Percentiles rank a stretch among this genome's conserved stretches.
phyloP scores from a whole-genome alignment of 257 asterid species.

The Thymus quinquecostatus region DNA sequence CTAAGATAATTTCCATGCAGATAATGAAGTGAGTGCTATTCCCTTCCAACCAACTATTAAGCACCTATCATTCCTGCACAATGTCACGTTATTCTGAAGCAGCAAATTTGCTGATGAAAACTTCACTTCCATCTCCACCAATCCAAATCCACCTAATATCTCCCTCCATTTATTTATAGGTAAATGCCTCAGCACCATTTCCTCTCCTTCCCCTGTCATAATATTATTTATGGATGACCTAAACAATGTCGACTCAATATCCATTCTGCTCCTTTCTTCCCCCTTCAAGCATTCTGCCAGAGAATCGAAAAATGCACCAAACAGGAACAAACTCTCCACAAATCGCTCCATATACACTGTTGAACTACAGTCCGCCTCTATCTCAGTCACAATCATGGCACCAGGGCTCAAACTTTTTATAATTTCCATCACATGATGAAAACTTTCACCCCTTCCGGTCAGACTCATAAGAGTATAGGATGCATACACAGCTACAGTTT shows the following conservation, averaged over 20 bases:
- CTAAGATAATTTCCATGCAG: slow-evolving; percentile 46
- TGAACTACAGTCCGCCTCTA: slow-evolving; percentile 48
- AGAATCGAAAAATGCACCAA: slow-evolving; percentile 46
- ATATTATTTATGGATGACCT: slow-evolving; percentile 40
- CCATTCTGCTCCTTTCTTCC: slow-evolving; percentile 33
- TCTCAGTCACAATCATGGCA: slow-evolving; percentile 43
- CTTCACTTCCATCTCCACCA: slow-evolving; percentile 42
- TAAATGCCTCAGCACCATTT: slow-evolving; percentile 44
- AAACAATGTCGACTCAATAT: slow-evolving; percentile 37
- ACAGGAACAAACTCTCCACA: slow-evolving; percentile 44
- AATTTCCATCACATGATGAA: slow-evolving; percentile 43
- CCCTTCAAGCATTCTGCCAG: slow-evolving; percentile 47
- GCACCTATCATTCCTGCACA: slow-evolving; percentile 40
- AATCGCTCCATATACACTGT: slow-evolving; percentile 46
- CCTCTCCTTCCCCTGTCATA: slow-evolving; percentile 48
- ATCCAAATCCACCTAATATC: slow-evolving; percentile 37
- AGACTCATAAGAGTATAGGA: slow-evolving; percentile 19
- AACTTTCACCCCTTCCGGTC: slow-evolving; percentile 34
- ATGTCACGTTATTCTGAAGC: slow-evolving; percentile 31
- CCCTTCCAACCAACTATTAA: slow-evolving; percentile 61
- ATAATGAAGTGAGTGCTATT: slow-evolving; percentile 39
- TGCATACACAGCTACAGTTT: slow-evolving; percentile 17
- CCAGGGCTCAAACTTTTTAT: slow-evolving; percentile 43
- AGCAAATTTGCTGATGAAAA: slow-evolving; percentile 39
- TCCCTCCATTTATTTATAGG: slow-evolving; percentile 45